Conservation (phyloP, 2,329 filamentous ascomycete genomes). For the Pseudocercospora eumusae region DNA sequence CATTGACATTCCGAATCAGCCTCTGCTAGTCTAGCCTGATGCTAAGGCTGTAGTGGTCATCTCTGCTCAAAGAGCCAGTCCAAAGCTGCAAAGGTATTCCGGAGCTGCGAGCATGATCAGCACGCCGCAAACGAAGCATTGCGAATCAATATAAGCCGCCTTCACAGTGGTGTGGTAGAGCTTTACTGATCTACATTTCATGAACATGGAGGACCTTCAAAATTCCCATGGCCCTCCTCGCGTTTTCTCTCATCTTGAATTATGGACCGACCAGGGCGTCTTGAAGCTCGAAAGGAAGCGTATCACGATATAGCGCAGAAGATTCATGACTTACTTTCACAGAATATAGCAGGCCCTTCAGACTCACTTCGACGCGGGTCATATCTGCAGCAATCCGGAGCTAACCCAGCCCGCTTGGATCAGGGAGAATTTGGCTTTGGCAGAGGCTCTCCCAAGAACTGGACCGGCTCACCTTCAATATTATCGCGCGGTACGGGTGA, state of each 20-base stretch:
- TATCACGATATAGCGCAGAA: constrained; percentile 10
- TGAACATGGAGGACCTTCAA: background rate
- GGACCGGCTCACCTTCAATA: constrained; percentile 24
- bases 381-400: background rate
- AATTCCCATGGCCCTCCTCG: background rate
- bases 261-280: background rate
- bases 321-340: constrained; percentile 7
- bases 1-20: background rate
- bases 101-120: background rate
- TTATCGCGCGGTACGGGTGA: constrained; percentile 36
- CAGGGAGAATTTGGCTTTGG: background rate
- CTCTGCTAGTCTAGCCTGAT: background rate
- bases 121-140: background rate
- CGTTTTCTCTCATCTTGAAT: background rate
- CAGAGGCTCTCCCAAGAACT: background rate
- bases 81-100: background rate
- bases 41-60: background rate
- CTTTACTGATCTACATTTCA: background rate
- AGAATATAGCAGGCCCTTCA: background rate
- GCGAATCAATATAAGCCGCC: constrained; percentile 2
- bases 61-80: background rate
- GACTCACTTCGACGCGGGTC: background rate
- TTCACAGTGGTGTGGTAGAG: background rate
- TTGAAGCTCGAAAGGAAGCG: constrained; percentile 10
- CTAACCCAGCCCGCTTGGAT: background rate